phyloP scores from a whole-genome alignment of 352 stramenopile species.

The Pythium apleroticum region DNA sequence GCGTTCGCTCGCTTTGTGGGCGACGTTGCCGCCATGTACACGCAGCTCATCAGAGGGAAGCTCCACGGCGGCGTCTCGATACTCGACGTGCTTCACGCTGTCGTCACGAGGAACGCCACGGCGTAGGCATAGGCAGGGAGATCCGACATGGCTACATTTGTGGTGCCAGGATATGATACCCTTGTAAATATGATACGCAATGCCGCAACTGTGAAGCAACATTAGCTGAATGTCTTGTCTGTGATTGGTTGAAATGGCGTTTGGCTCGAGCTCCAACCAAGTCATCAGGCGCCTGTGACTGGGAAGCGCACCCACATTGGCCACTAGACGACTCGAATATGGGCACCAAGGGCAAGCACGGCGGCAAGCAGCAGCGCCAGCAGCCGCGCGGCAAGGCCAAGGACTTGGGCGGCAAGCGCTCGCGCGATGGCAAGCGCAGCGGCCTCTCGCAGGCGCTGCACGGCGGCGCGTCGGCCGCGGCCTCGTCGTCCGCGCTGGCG shows the following conservation, averaged over 20 bases:
- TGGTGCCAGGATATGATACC: background rate
- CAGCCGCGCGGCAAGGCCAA: constrained; percentile 19
- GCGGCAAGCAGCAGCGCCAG: constrained; percentile 7
- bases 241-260: constrained; percentile 3
- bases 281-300: background rate
- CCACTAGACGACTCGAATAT: constrained; percentile 2
- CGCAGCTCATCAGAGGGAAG: constrained; percentile 20
- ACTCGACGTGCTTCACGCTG: constrained; percentile 34
- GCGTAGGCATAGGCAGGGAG: too few species aligned
- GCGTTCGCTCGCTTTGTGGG: constrained; percentile 38
- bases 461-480: constrained; percentile 1
- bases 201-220: background rate
- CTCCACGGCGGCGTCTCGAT: constrained; percentile 22
- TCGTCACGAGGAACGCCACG: constrained; percentile 19
- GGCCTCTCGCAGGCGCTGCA: constrained; percentile 20
- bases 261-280: constrained; percentile 4
- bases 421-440: constrained; percentile 20
- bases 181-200: background rate
- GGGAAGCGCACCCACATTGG: constrained; percentile 1
- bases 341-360: constrained; percentile 23
- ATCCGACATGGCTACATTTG: constrained; percentile 3
- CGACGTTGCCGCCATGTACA: constrained; percentile 47
- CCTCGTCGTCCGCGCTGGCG: background rate
- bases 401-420: constrained; percentile 15
- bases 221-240: background rate